A percentile compares a stretch with the other conserved stretches of the same genome.
Evolutionary conservation across 192 early-diverging fungal genomes (phyloP).

Genomic region (Oehlia diaphana): DNA sequence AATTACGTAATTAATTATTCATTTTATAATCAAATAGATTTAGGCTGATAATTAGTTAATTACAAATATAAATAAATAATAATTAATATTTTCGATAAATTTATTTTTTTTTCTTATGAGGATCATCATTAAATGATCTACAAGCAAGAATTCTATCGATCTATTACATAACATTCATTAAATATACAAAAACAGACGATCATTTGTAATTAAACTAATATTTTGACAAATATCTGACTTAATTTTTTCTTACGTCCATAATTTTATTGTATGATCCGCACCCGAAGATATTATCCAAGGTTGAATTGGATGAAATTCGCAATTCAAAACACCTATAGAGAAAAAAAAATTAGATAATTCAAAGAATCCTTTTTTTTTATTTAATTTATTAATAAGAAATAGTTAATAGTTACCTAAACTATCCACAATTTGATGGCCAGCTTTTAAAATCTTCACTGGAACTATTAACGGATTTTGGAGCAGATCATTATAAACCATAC

Average conservation of each 20-base stretch:
- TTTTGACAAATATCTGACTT: too few species aligned
- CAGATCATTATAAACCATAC: constrained; percentile 96
- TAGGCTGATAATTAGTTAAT: too few species aligned
- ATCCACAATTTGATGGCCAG: constrained; percentile 70
- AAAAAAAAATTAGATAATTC: neutral
- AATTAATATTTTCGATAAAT: too few species aligned
- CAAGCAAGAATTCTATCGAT: too few species aligned
- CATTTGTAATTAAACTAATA: too few species aligned
- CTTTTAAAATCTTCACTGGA: constrained; percentile 92
- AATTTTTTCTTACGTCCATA: constrained; percentile 66
- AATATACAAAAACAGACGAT: too few species aligned
- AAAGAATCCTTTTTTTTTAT: neutral
- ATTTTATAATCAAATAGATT: too few species aligned
- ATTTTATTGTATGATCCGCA: constrained; percentile 84
- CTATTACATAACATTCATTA: too few species aligned
- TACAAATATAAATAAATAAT: too few species aligned
- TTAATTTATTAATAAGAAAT: neutral
- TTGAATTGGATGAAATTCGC: constrained; percentile 93
- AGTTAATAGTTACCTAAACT: constrained; percentile 56
- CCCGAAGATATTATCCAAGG: constrained; percentile 96
- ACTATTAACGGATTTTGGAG: constrained; percentile 97
- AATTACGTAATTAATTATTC: too few species aligned
- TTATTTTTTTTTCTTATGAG: too few species aligned
- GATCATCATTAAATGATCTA: too few species aligned
- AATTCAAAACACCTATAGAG: constrained; percentile 69